Evolutionary conservation across 2,329 filamentous ascomycete species (phyloP), one percentile per base, ranked within the genome.

Genomic region (Ophiostoma ips): DNA sequence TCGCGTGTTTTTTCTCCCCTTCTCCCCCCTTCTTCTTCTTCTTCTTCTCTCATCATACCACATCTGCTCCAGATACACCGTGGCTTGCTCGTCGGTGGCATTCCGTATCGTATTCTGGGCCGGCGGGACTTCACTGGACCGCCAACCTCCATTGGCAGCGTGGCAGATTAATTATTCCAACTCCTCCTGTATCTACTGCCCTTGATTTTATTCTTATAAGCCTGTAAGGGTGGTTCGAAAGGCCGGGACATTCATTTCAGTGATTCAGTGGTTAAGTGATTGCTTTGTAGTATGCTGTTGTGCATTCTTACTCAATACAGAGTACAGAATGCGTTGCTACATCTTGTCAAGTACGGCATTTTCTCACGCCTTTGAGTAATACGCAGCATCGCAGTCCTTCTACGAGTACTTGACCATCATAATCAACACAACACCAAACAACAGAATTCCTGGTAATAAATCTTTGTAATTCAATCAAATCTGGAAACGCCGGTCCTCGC

Each of bases 141-240:
- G 66, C 63, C 40, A 43, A 60, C 65, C 64, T 65, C 66, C n/a
- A n/a, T 8, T 24, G 64, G 68, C 68, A 71, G 75, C 72, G 79
- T 76, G 80, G 74, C 64, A 84, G 79, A 84, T 68, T 58, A 66
- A 77, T 60, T 24, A 31, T 16, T 21, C 34, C 21, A 53, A 55
- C 59, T 66, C 82, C 73, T 78, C 81, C 81, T 81, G 83, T 87
- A 87, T 87, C 83, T 87, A 81, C 83, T 85, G 80, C 83, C 81
- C 81, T 84, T 75, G 83, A 87, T 77, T 81, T 49, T 45, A 35
- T 75, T 83, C 87, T 76, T 80, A 48, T 45, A 35, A 56, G 49
- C 51, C 72, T 87, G 83, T 86, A 77, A 79, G 80, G 80, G 83
- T 80, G 73, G 83, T 83, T 87, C 83, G 83, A 85, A 82, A 80